A percentile compares a stretch with the other conserved stretches of the same genome.
Evolutionary conservation across 495 filamentous ascomycete genomes (phyloP).

Genomic region (Immersiella caudata): DNA sequence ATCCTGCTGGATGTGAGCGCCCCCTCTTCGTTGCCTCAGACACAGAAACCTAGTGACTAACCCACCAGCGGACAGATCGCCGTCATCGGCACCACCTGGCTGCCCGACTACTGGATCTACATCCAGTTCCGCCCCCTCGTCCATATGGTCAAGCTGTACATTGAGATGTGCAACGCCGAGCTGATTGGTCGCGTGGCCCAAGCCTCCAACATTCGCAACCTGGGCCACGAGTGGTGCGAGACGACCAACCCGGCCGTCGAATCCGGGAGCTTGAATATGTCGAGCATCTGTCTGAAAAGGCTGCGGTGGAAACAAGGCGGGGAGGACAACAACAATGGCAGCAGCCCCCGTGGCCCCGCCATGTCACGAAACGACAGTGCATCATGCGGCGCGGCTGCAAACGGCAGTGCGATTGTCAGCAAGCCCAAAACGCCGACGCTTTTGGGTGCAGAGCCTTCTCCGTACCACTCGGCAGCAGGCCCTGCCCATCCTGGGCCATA

Average conservation of each 20-base stretch:
- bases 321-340: not conserved
- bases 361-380: too few relatives aligned
- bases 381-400: too few relatives aligned
- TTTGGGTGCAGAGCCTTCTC: too few relatives aligned
- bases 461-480: too few relatives aligned
- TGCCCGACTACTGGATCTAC: conserved; percentile 27
- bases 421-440: too few relatives aligned
- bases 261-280: not conserved
- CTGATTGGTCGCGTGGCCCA: conserved; percentile 36
- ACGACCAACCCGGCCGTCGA: not conserved
- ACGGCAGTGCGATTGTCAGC: too few relatives aligned
- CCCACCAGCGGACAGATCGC: too few relatives aligned
- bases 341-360: too few relatives aligned
- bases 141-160: conserved; percentile 50
- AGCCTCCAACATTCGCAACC: not conserved
- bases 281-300: not conserved
- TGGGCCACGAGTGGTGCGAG: not conserved
- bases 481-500: too few relatives aligned
- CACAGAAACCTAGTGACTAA: not conserved
- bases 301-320: not conserved
- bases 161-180: conserved; percentile 51
- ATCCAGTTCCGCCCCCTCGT: conserved; percentile 52
- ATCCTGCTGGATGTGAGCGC: conserved; percentile 45
- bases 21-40: not conserved
- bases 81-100: conserved; percentile 18